Conservation (phyloP, 2,329 filamentous ascomycete genomes). For the Beauveria sp. region DNA sequence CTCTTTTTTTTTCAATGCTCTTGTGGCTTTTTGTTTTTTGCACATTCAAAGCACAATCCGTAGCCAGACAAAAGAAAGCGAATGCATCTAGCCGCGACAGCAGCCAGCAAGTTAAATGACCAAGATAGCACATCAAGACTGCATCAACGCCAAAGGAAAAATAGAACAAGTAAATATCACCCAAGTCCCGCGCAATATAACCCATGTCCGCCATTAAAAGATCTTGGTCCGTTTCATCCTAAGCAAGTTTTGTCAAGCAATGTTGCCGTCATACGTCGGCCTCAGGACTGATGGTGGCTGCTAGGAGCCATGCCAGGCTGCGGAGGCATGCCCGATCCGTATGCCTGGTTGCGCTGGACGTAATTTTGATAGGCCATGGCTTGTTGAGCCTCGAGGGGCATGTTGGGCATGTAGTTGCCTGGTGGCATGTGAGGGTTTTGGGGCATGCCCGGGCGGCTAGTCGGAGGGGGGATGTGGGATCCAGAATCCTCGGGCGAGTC, state of each 20-base stretch:
- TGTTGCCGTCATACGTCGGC: neutral
- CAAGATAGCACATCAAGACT: conserved; percentile 26
- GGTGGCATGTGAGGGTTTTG: conserved; percentile 56
- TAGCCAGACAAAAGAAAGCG: conserved; percentile 6
- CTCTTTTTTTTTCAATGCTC: neutral
- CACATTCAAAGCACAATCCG: conserved; percentile 1
- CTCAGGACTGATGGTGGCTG: conserved; percentile 69
- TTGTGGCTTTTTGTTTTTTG: neutral
- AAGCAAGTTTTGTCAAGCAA: neutral
- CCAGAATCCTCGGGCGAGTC: conserved; percentile 90
- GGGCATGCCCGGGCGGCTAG: conserved; percentile 56
- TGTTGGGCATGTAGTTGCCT: conserved; percentile 52
- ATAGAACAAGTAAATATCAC: conserved; percentile 21
- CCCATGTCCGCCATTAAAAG: conserved; percentile 17
- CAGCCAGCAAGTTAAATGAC: conserved; percentile 1
- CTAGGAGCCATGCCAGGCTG: conserved; percentile 74
- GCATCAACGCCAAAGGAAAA: conserved; percentile 31
- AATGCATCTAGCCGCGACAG: neutral
- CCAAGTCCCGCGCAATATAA: conserved; percentile 32
- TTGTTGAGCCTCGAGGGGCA: conserved; percentile 67
- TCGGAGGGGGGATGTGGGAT: conserved; percentile 61
- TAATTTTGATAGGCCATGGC: conserved; percentile 80
- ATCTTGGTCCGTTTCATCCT: neutral
- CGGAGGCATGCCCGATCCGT: conserved; percentile 71
- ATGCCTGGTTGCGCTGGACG: conserved; percentile 60